Conservation (phyloP, 257 asterid species). For the Handroanthus guayacan region DNA sequence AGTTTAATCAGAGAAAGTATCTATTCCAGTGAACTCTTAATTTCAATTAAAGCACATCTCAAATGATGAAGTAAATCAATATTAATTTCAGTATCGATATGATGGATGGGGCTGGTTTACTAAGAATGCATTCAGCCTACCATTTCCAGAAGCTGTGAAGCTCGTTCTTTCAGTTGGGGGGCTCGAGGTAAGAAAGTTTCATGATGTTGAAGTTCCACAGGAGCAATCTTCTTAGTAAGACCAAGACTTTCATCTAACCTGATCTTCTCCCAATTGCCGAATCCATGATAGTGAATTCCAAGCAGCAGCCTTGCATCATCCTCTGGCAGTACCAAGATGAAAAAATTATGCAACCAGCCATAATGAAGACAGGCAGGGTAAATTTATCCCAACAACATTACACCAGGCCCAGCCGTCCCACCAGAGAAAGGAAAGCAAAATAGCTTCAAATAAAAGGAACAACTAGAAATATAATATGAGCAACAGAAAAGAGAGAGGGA, state of each 20-base stretch:
- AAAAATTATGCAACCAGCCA: slow-evolving; percentile 21
- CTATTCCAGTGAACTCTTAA: not conserved
- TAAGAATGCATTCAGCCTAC: slow-evolving; percentile 49
- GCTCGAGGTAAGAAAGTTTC: slow-evolving; percentile 99
- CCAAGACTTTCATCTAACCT: slow-evolving; percentile 91
- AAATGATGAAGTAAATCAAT: slow-evolving; percentile 29
- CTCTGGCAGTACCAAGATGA: slow-evolving; percentile 61
- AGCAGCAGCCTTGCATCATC: slow-evolving; percentile 97
- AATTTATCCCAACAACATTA: slow-evolving; percentile 25
- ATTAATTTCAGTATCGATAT: slow-evolving; percentile 30
- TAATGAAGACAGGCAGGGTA: not conserved
- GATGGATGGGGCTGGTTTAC: slow-evolving; percentile 18
- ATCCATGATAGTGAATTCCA: slow-evolving; percentile 94
- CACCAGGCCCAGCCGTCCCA: slow-evolving; percentile 15
- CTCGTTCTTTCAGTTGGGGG: slow-evolving; percentile 97
- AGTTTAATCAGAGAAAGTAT: slow-evolving; percentile 1
- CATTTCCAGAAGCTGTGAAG: slow-evolving; percentile 95
- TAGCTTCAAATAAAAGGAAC: slow-evolving; percentile 6
- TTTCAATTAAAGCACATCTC: slow-evolving; percentile 20
- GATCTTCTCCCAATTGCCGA: slow-evolving; percentile 96
- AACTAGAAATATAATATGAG: not conserved
- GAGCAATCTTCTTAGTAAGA: slow-evolving; percentile 95
- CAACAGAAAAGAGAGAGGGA: slow-evolving; percentile 7
- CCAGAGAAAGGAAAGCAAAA: not conserved
- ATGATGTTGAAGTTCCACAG: slow-evolving; percentile 97